Evolutionary conservation across 768 basidiomycete species (phyloP), one percentile per base, ranked within the genome.

Genomic region (Kwoniella europaea): DNA sequence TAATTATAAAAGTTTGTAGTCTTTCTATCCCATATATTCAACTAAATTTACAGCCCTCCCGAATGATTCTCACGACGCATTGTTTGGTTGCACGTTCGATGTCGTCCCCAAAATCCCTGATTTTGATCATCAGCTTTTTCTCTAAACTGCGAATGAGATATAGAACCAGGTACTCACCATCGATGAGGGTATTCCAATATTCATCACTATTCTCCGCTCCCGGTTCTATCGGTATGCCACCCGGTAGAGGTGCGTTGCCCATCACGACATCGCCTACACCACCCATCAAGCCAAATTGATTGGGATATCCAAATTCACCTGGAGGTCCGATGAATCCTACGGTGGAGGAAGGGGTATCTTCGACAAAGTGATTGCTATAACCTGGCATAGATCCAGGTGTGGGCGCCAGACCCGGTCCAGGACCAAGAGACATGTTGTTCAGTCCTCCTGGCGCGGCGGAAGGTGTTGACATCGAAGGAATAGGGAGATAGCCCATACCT

Each of bases 151-250:
- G 2, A 29, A 20, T 13, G 15, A 10, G 16, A 12, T 35, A 41
- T 5, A 42, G 24, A 64, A 22, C 18, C 10, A 42, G 9, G 44
- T 13, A 77, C 82, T 72, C 41, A 83, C 82, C 82, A 74, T 83
- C 82, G 64, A 83, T 83, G 67, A 83, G 63, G 0, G 81, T 72
- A 68, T 83, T 81, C 82, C 82, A 83, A 59, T 83, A 83, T 53
- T 78, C 77, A 65, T 82, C 82, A 65, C 79, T 77, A 42, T 74
- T 76, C 63, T 80, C 77, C 65, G 66, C 57, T 42, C 74, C 74
- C 2, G 44, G 57, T 27, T 70, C 77, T 4, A 72, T 41, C 7
- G 67, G 50, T 43, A 64, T 16, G 35, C 63, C 52, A 42, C 72
- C 70, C 12, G 63, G 16, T 46, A 67, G 27, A 2, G 18, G 41